These are phyloP conservation scores for Nephromyces sp. DNA, from an alignment of 169 alveolate species.

Conservation along the genomic window DNA sequence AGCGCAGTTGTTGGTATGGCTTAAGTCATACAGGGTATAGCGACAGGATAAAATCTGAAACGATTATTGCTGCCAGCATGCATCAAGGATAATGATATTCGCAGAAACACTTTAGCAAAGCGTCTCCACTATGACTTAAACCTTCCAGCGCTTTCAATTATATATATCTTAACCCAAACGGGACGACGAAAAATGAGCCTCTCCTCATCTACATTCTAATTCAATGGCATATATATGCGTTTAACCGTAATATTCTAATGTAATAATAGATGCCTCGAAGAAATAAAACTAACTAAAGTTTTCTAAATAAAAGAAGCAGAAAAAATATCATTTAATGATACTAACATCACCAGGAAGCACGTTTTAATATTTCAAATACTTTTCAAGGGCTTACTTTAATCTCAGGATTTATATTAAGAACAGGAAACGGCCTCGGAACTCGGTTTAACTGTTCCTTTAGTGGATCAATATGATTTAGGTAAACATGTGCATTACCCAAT, in stretches of 20 bases:
- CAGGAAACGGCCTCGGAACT: slow-evolving; percentile 93
- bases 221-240: too few relatives aligned
- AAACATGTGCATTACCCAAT: slow-evolving; percentile 92
- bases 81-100: not conserved
- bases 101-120: not conserved
- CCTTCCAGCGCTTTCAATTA: too few relatives aligned
- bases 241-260: too few relatives aligned
- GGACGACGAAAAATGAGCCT: too few relatives aligned
- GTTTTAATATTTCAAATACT: not conserved
- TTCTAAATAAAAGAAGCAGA: not conserved
- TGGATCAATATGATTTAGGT: slow-evolving; percentile 84
- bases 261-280: not conserved
- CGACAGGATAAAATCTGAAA: not conserved
- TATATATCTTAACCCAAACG: too few relatives aligned
- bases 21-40: too few relatives aligned
- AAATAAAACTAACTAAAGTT: not conserved
- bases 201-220: too few relatives aligned
- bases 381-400: not conserved
- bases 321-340: not conserved
- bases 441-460: slow-evolving; percentile 77
- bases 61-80: not conserved
- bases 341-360: not conserved
- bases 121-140: too few relatives aligned
- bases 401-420: slow-evolving; percentile 50
- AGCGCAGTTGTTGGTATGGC: too few relatives aligned